These are phyloP conservation scores for Coemansia umbellata DNA, from an alignment of 192 early-diverging fungal species.

Conservation along the genomic window DNA sequence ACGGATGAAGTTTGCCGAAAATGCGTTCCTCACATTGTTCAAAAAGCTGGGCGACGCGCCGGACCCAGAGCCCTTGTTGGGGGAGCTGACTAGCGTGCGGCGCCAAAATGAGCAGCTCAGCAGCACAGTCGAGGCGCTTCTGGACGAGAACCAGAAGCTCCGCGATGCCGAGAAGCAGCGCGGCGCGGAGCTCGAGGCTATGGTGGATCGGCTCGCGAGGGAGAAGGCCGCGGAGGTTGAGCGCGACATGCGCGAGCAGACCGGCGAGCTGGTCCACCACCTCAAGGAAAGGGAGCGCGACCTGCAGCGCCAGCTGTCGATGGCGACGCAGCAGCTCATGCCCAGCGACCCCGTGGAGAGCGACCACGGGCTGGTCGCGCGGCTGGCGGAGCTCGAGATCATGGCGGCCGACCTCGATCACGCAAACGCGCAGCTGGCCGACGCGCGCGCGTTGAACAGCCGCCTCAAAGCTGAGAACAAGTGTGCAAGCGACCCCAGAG, in stretches of 20 bases:
- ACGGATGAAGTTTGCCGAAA: slow-evolving; percentile 78
- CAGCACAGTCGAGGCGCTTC: slow-evolving; percentile 44
- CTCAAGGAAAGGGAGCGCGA: slow-evolving; percentile 83
- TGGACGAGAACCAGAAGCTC: slow-evolving; percentile 56
- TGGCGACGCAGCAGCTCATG: slow-evolving; percentile 67
- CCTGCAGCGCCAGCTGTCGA: slow-evolving; percentile 76
- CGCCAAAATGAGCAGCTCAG: neutral
- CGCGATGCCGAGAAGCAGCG: slow-evolving; percentile 40
- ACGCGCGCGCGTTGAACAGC: slow-evolving; percentile 68
- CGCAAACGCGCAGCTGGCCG: slow-evolving; percentile 64
- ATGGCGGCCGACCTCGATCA: slow-evolving; percentile 79
- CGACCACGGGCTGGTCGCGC: slow-evolving; percentile 76
- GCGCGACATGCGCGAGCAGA: slow-evolving; percentile 65
- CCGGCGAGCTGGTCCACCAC: slow-evolving; percentile 74
- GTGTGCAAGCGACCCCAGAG: slow-evolving; percentile 38
- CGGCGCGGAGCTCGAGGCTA: slow-evolving; percentile 4
- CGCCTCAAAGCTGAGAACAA: slow-evolving; percentile 43
- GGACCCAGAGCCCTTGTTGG: slow-evolving; percentile 73
- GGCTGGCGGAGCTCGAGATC: slow-evolving; percentile 88
- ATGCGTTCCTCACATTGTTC: slow-evolving; percentile 77
- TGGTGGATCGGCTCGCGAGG: slow-evolving; percentile 65
- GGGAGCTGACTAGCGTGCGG: slow-evolving; percentile 40
- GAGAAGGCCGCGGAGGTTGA: slow-evolving; percentile 68
- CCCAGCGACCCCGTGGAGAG: slow-evolving; percentile 52
- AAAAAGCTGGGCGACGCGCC: slow-evolving; percentile 76